These are phyloP conservation scores for Nannochloropsis granulata DNA, from an alignment of 108 stramenopile genomes.

Conservation along the genomic window DNA sequence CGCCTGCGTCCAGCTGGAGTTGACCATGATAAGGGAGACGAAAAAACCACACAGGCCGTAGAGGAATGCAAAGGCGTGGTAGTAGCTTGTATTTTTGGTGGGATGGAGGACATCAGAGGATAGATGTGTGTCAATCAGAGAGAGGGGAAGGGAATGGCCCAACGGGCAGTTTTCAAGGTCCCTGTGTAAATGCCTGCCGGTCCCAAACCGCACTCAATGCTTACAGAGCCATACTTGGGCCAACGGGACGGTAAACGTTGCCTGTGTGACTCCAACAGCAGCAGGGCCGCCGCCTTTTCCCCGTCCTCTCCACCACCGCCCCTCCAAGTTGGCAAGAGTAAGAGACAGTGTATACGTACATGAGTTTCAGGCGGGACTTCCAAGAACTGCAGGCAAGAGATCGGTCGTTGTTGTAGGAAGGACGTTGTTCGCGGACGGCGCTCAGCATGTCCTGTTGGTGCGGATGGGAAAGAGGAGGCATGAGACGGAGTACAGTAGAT, in stretches of 20 bases:
- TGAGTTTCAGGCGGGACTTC: constrained; percentile 53
- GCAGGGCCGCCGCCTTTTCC: not conserved
- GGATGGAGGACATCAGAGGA: not conserved
- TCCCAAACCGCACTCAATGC: no score
- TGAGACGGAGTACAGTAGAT: no score
- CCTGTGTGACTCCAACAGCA: not conserved
- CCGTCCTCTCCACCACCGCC: not conserved
- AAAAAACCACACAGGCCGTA: constrained; percentile 65
- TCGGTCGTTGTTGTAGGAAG: constrained; percentile 60
- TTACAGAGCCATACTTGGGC: no score
- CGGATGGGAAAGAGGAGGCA: not conserved
- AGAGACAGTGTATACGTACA: not conserved
- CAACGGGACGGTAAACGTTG: no score
- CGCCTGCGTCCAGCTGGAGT: constrained; percentile 81
- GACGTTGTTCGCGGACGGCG: constrained; percentile 58
- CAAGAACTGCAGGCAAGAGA: constrained; percentile 39
- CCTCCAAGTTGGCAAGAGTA: not conserved
- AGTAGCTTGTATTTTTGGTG: constrained; percentile 43
- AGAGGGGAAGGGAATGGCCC: no score
- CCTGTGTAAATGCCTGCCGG: no score
- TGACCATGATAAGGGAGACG: constrained; percentile 70
- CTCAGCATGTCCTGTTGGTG: constrained; percentile 66
- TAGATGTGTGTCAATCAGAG: no score
- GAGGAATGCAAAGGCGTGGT: constrained; percentile 56
- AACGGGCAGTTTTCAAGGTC: no score